Evolutionary conservation across 2,329 filamentous ascomycete genomes (phyloP).

Genomic region (Harringtonia lauricola): DNA sequence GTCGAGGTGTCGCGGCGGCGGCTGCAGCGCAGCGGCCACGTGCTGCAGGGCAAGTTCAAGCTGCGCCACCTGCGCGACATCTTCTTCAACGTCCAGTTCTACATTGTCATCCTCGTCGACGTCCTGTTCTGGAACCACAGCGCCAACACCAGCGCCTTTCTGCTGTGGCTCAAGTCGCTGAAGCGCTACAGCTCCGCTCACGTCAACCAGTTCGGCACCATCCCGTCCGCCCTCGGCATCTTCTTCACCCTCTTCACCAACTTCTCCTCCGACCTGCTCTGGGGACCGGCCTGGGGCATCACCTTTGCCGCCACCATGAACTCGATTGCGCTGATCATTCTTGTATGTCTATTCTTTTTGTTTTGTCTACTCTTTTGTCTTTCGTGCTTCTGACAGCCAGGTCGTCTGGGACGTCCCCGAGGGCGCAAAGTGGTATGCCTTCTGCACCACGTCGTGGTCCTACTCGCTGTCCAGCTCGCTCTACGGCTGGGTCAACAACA

Average conservation of each 20-base stretch:
- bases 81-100: conserved; percentile 30
- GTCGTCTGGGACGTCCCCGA: conserved; percentile 46
- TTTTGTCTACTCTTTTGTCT: not conserved
- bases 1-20: conserved; percentile 23
- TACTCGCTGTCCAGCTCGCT: conserved; percentile 42
- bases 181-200: not conserved
- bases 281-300: conserved; percentile 44
- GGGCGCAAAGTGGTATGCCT: conserved; percentile 40
- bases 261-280: conserved; percentile 41
- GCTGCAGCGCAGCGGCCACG: conserved; percentile 25
- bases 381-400: not conserved
- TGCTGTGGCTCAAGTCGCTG: conserved; percentile 48
- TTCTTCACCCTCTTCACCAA: conserved; percentile 42
- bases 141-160: conserved; percentile 34
- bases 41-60: conserved; percentile 23
- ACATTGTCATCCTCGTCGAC: conserved; percentile 36
- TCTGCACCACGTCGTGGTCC: conserved; percentile 34
- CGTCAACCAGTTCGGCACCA: conserved; percentile 7
- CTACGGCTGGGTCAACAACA: conserved; percentile 44
- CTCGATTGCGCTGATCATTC: conserved; percentile 37
- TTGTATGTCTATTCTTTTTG: conserved; percentile 19
- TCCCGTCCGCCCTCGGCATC: conserved; percentile 34
- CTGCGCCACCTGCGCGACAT: conserved; percentile 19
- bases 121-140: conserved; percentile 46
- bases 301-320: conserved; percentile 39